Conservation (phyloP, 768 basidiomycete species). For the Fomitopsis serialis region DNA sequence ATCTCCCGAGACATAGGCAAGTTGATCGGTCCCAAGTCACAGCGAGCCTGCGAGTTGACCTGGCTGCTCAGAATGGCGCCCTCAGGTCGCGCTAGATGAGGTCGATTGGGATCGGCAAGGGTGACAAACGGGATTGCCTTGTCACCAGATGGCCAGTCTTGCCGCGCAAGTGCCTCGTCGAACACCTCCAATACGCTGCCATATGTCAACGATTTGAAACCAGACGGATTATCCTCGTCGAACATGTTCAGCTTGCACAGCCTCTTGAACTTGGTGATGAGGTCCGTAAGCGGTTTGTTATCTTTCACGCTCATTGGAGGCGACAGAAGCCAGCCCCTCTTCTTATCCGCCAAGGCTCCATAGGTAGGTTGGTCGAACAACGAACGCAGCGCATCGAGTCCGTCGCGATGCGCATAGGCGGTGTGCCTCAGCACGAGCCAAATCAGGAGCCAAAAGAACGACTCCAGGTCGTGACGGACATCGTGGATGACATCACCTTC, state of each 20-base stretch:
- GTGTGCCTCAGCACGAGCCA: constrained; percentile 9
- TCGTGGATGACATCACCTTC: background rate
- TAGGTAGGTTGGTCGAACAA: background rate
- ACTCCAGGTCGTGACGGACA: constrained; percentile 10
- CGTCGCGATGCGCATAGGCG: background rate
- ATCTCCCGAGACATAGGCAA: too few relatives aligned
- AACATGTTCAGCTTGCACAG: background rate
- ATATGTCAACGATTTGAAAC: background rate
- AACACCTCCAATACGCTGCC: background rate
- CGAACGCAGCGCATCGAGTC: background rate
- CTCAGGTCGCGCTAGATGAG: too few relatives aligned
- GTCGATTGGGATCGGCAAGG: too few relatives aligned
- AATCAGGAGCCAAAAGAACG: constrained; percentile 11
- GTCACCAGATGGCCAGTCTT: constrained; percentile 6
- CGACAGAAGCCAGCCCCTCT: background rate
- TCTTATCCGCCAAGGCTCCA: background rate
- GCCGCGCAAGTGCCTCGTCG: background rate
- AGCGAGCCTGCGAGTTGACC: too few relatives aligned
- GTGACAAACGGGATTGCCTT: background rate
- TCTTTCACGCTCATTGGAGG: background rate
- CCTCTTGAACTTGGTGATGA: background rate
- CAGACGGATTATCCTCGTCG: too few relatives aligned
- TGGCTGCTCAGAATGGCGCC: too few relatives aligned
- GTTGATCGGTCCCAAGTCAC: too few relatives aligned
- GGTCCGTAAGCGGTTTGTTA: background rate